Evolutionary conservation across 73 alveolate genomes (phyloP).

Genomic region (Uronychia binucleata): DNA sequence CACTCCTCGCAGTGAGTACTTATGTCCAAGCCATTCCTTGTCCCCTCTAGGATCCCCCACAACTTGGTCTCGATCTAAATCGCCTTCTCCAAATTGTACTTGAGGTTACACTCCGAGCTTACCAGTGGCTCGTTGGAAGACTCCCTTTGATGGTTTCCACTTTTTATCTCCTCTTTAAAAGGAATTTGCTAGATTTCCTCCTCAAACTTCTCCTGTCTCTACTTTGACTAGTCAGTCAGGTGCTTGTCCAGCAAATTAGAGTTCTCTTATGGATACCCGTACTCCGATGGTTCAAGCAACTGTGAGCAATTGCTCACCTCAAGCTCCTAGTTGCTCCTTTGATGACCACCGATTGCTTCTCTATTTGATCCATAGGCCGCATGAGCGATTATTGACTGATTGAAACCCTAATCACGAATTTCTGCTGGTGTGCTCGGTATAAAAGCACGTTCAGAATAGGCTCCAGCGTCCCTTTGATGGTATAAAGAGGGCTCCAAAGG

Average conservation of each 20-base stretch:
- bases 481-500: too few relatives aligned
- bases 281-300: too few relatives aligned
- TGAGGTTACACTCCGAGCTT: background rate
- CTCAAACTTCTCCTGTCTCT: background rate
- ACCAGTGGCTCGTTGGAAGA: background rate
- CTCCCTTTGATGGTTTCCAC: background rate
- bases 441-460: too few relatives aligned
- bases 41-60: constrained; percentile 34
- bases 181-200: background rate
- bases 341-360: too few relatives aligned
- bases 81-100: constrained; percentile 30
- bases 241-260: background rate
- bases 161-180: background rate
- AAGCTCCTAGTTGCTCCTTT: too few relatives aligned
- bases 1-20: constrained; percentile 2
- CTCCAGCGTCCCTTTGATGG: constrained; percentile 2
- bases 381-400: too few relatives aligned
- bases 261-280: too few relatives aligned
- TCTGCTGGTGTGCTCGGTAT: too few relatives aligned
- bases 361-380: too few relatives aligned
- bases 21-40: background rate
- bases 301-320: too few relatives aligned
- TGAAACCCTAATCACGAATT: too few relatives aligned
- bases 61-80: constrained; percentile 30
- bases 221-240: background rate